Evolutionary conservation across 768 basidiomycete genomes (phyloP).

Genomic region (Crepidotus variabilis): DNA sequence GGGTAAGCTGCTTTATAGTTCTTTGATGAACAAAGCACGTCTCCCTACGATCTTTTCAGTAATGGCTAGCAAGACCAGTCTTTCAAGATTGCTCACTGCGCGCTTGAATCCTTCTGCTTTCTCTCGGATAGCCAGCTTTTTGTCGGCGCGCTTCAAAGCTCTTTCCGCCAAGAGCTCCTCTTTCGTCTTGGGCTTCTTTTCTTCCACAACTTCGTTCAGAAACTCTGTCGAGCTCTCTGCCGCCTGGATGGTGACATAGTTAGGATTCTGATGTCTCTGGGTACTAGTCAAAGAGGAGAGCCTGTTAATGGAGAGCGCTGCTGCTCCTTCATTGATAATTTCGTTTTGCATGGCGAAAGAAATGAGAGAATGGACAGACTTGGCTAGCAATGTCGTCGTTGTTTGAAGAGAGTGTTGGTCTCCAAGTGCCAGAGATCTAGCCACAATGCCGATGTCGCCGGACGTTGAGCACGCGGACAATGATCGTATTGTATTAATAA

Average conservation of each 20-base stretch:
- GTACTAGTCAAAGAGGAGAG: background rate
- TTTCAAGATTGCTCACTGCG: constrained; percentile 12
- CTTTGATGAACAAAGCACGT: constrained; percentile 23
- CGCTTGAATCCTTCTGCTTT: constrained; percentile 18
- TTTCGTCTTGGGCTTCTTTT: constrained; percentile 1
- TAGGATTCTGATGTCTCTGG: background rate
- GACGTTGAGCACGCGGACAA: no score
- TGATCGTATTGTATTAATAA: no score
- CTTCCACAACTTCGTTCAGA: background rate
- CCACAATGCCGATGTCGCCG: no score
- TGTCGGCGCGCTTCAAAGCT: constrained; percentile 18
- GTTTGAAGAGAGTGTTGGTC: background rate
- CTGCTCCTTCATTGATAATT: background rate
- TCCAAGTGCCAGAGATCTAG: no score
- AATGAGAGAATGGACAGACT: background rate
- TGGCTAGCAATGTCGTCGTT: background rate
- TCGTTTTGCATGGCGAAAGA: background rate
- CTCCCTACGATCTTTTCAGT: constrained; percentile 23
- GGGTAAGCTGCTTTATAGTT: constrained; percentile 29
- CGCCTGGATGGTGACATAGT: background rate
- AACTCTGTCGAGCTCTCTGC: background rate
- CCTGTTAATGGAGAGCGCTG: background rate
- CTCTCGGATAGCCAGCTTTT: constrained; percentile 14
- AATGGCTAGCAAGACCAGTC: background rate
- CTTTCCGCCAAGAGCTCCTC: constrained; percentile 20